Evolutionary conservation across 192 early-diverging fungal genomes (phyloP).

Genomic region (Podila epigama): DNA sequence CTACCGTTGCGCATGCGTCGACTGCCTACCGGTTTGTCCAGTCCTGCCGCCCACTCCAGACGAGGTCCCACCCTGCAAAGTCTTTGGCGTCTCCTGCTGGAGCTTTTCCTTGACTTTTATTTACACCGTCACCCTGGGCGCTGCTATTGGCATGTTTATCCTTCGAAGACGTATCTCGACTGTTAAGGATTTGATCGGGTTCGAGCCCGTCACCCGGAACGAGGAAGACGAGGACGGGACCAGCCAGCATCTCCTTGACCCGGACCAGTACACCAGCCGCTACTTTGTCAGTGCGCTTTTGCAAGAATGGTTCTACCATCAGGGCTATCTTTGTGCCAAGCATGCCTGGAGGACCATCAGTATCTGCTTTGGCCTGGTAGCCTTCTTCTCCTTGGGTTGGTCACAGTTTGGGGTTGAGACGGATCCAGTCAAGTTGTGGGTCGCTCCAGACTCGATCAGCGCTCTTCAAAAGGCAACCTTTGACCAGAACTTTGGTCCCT

Average conservation of each 20-base stretch:
- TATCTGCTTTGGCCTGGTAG: constrained; percentile 49
- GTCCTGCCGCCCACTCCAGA: constrained; percentile 56
- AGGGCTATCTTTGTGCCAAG: constrained; percentile 62
- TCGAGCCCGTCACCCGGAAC: constrained; percentile 53
- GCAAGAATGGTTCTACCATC: constrained; percentile 68
- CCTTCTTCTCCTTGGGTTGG: constrained; percentile 65
- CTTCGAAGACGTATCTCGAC: constrained; percentile 23
- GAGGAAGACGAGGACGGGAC: constrained; percentile 53
- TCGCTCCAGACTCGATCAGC: constrained; percentile 61
- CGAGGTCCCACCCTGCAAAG: constrained; percentile 50
- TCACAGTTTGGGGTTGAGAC: constrained; percentile 59
- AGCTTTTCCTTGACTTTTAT: constrained; percentile 52
- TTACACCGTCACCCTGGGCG: constrained; percentile 44
- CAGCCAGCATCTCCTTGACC: constrained; percentile 48
- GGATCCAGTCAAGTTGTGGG: constrained; percentile 68
- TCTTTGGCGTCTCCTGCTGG: constrained; percentile 61
- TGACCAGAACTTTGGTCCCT: constrained; percentile 68
- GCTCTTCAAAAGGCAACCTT: constrained; percentile 63
- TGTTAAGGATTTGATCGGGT: constrained; percentile 40
- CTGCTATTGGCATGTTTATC: constrained; percentile 26
- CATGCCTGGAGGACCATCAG: constrained; percentile 61
- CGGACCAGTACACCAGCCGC: constrained; percentile 53
- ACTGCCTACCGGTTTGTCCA: constrained; percentile 65
- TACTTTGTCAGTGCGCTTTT: constrained; percentile 59
- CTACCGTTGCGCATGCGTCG: constrained; percentile 68